Evolutionary conservation across 768 basidiomycete species (phyloP).

Genomic region (Lepiota brunneoincarnata): DNA sequence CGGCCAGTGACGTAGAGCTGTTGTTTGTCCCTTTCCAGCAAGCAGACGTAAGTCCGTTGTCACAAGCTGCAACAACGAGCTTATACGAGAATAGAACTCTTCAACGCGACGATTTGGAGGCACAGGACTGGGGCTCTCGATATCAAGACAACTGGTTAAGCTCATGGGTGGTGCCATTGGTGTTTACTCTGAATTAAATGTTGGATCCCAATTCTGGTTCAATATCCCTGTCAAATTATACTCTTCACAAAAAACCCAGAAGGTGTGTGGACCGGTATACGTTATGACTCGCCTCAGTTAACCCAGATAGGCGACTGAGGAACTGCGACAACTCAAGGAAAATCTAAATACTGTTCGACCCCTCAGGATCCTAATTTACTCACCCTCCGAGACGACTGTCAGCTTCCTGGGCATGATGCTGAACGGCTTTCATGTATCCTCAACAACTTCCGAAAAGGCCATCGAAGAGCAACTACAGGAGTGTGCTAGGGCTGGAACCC

Average conservation of each 20-base stretch:
- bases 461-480: slow-evolving; percentile 27
- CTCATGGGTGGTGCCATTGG: slow-evolving; percentile 76
- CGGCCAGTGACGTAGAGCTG: slow-evolving; percentile 60
- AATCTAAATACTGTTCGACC: slow-evolving; percentile 45
- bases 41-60: slow-evolving; percentile 45
- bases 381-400: slow-evolving; percentile 55
- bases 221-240: slow-evolving; percentile 64
- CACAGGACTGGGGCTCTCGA: slow-evolving; percentile 73
- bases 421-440: slow-evolving; percentile 44
- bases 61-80: neutral
- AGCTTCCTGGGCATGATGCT: slow-evolving; percentile 58
- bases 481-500: slow-evolving; percentile 25
- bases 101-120: slow-evolving; percentile 76
- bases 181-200: slow-evolving; percentile 59
- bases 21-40: slow-evolving; percentile 77
- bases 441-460: slow-evolving; percentile 43
- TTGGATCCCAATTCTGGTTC: slow-evolving; percentile 74
- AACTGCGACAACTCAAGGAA: slow-evolving; percentile 46
- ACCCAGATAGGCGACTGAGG: slow-evolving; percentile 35
- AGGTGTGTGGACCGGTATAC: slow-evolving; percentile 31
- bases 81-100: slow-evolving; percentile 43
- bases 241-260: slow-evolving; percentile 52
- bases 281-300: slow-evolving; percentile 7
- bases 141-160: slow-evolving; percentile 71
- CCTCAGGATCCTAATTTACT: slow-evolving; percentile 52